Conservation (phyloP, 495 filamentous ascomycete species). For the Xylaria cubensis region DNA sequence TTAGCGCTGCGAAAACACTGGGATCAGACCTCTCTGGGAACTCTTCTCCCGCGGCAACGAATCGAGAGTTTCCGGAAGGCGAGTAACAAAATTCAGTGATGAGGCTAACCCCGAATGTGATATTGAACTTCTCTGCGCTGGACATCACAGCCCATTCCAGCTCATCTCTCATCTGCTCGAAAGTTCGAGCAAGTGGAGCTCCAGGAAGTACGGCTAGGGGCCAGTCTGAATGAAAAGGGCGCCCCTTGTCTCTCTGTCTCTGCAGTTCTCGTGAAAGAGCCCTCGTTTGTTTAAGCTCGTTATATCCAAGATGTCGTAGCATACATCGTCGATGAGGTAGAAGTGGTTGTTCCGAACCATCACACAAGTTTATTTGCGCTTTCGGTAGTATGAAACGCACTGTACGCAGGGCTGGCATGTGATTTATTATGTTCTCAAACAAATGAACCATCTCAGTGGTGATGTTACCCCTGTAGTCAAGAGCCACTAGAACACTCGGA, state of each 20-base stretch:
- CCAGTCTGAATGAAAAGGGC: background rate
- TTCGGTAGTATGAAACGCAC: background rate
- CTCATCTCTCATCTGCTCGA: background rate
- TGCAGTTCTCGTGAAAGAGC: background rate
- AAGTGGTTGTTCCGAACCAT: background rate
- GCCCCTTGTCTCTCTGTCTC: background rate
- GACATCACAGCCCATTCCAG: background rate
- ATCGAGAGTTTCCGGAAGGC: constrained; percentile 4
- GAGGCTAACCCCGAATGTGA: background rate
- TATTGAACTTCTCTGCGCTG: background rate
- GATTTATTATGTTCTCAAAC: background rate
- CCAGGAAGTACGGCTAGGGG: background rate
- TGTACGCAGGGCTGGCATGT: constrained; percentile 1
- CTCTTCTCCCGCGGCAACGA: background rate
- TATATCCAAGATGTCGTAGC: background rate
- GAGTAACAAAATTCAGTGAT: constrained; percentile 5
- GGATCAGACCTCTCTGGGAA: constrained; percentile 7
- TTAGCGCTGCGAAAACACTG: background rate
- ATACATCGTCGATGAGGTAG: constrained; percentile 5
- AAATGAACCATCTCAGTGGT: background rate
- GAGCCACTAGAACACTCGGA: background rate
- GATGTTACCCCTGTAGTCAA: background rate
- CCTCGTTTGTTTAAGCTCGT: background rate
- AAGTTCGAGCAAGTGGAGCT: background rate
- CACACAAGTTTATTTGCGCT: background rate